Evolutionary conservation across 192 early-diverging fungal species (phyloP).

Genomic region (Coemansia umbellata): DNA sequence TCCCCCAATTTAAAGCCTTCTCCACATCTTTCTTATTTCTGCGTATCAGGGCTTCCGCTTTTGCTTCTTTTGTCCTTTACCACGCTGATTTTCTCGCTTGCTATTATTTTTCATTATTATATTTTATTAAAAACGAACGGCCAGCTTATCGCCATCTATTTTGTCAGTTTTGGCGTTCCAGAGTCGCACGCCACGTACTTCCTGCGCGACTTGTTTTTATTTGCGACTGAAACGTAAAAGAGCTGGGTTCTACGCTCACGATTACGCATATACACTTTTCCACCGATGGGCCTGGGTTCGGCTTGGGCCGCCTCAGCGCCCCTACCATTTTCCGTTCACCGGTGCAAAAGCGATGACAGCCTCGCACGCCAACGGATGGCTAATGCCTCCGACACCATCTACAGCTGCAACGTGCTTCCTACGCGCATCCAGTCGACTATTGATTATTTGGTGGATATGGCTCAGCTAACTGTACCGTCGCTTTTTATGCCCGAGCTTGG

Average conservation of each 20-base stretch:
- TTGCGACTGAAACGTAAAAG: no score
- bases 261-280: neutral
- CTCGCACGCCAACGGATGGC: no score
- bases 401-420: constrained; percentile 1
- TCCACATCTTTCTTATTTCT: constrained; percentile 4
- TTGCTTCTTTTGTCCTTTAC: neutral
- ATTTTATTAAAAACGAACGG: no score
- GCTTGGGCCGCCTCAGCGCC: constrained; percentile 5
- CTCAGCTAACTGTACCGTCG: constrained; percentile 33
- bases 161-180: no score
- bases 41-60: neutral
- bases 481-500: constrained; percentile 35
- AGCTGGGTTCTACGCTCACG: no score
- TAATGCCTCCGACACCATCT: no score
- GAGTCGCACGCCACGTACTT: no score
- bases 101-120: no score
- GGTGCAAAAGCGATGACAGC: neutral
- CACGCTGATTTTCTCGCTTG: no score
- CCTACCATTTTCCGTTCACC: neutral
- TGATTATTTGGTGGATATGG: constrained; percentile 40
- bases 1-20: no score
- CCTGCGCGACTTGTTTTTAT: no score
- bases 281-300: constrained; percentile 13
- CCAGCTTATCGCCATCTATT: no score
- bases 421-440: constrained; percentile 21